phyloP scores from a whole-genome alignment of 148 eudicot genomes.

The Amaranthus hypochondriacus region DNA sequence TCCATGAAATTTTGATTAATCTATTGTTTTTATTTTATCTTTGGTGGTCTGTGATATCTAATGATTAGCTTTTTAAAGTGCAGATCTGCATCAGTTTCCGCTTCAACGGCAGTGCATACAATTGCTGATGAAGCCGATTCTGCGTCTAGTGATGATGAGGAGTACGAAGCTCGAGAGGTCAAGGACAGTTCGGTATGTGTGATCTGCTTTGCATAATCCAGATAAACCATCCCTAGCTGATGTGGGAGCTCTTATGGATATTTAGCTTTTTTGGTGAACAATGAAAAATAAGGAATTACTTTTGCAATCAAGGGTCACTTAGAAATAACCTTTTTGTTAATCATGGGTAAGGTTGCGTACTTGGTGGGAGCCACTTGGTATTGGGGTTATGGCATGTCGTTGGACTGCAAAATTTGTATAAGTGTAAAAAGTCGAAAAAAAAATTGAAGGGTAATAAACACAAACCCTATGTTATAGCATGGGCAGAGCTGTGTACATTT shows the following conservation, averaged over 20 bases:
- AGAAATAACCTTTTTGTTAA: no score
- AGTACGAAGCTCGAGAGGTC: conserved; percentile 41
- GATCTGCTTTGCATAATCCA: conserved; percentile 7
- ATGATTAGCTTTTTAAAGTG: conserved; percentile 19
- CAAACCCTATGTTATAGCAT: not conserved
- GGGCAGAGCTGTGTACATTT: not conserved
- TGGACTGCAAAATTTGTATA: not conserved
- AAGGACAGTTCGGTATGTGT: conserved; percentile 66
- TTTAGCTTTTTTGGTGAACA: not conserved
- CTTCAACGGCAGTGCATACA: conserved; percentile 56
- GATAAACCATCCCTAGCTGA: not conserved
- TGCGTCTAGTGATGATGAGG: conserved; percentile 68
- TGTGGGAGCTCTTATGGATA: not conserved
- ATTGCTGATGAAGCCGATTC: conserved; percentile 66
- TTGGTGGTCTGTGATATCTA: not conserved
- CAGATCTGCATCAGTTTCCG: conserved; percentile 80
- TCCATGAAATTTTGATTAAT: not conserved
- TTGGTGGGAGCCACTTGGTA: no score
- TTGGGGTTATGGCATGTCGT: no score
- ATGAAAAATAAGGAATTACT: not conserved
- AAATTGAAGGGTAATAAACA: not conserved
- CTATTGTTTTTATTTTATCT: not conserved
- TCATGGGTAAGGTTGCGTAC: no score
- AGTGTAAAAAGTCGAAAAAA: not conserved
- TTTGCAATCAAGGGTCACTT: not conserved